These are phyloP conservation scores for Pythium folliculosum DNA, from an alignment of 352 stramenopile species.

Conservation along the genomic window DNA sequence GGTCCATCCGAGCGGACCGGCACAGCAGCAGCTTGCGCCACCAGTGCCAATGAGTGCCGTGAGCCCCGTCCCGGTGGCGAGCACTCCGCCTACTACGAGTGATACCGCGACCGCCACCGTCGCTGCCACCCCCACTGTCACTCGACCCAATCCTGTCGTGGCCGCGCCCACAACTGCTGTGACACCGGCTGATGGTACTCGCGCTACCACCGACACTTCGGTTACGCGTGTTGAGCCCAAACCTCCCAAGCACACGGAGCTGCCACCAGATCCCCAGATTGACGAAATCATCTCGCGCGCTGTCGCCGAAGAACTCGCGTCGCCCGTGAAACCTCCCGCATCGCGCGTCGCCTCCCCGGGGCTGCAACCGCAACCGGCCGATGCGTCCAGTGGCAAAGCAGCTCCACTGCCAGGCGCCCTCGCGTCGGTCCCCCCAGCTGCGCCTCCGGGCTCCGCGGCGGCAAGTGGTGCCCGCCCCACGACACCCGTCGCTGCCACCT, in stretches of 20 bases:
- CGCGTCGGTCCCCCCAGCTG: background rate
- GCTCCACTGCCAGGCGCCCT: background rate
- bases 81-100: no score
- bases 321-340: background rate
- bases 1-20: background rate
- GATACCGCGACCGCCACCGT: background rate
- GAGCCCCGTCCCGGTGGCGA: background rate
- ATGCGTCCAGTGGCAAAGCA: background rate
- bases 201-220: background rate
- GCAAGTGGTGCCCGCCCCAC: background rate
- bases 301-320: constrained; percentile 19
- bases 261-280: constrained; percentile 10
- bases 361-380: no score
- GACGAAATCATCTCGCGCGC: constrained; percentile 34
- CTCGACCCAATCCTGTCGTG: no score
- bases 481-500: background rate
- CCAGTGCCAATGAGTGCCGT: no score
- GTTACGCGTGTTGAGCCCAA: background rate
- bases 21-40: background rate
- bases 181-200: background rate
- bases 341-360: background rate
- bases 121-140: no score
- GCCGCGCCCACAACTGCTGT: background rate
- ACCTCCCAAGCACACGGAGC: background rate
- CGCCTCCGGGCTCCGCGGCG: background rate